These are phyloP conservation scores for Globisporangium splendens DNA, from an alignment of 352 stramenopile genomes.

Conservation along the genomic window DNA sequence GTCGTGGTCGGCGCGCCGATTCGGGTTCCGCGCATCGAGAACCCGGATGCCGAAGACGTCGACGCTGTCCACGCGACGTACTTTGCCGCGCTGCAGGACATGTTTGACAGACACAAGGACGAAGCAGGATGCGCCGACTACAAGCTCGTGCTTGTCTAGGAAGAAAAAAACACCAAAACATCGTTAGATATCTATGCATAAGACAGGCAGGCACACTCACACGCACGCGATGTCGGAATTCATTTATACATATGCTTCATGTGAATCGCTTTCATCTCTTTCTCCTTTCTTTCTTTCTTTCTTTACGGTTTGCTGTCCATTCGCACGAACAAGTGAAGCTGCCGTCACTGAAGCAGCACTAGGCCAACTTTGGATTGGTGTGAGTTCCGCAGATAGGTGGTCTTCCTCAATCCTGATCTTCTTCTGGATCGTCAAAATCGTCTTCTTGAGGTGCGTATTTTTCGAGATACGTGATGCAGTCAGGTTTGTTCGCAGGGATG, in stretches of 20 bases:
- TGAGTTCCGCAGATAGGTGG: no score
- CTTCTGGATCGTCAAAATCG: neutral
- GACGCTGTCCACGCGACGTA: conserved; percentile 64
- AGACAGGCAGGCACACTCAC: conserved; percentile 4
- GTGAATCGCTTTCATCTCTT: no score
- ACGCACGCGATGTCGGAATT: neutral
- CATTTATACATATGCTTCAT: conserved; percentile 20
- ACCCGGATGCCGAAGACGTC: conserved; percentile 51
- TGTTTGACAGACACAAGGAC: conserved; percentile 77
- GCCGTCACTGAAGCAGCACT: no score
- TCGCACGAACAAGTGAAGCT: no score
- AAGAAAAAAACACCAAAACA: conserved; percentile 4
- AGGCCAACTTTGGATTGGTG: no score
- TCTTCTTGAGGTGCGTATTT: conserved; percentile 41
- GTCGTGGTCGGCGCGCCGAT: conserved; percentile 68
- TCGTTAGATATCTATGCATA: neutral
- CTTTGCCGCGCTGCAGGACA: conserved; percentile 42
- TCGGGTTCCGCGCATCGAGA: conserved; percentile 37
- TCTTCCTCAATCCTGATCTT: neutral
- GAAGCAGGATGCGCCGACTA: conserved; percentile 71
- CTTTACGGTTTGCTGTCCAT: no score
- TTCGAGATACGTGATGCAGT: conserved; percentile 57
- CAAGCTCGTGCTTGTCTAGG: conserved; percentile 60
- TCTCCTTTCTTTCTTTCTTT: no score
- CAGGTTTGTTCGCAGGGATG: conserved; percentile 47